A percentile compares a stretch with the other conserved stretches of the same genome.
Conservation (phyloP, 83 land plant species). For the Thuja plicata region DNA sequence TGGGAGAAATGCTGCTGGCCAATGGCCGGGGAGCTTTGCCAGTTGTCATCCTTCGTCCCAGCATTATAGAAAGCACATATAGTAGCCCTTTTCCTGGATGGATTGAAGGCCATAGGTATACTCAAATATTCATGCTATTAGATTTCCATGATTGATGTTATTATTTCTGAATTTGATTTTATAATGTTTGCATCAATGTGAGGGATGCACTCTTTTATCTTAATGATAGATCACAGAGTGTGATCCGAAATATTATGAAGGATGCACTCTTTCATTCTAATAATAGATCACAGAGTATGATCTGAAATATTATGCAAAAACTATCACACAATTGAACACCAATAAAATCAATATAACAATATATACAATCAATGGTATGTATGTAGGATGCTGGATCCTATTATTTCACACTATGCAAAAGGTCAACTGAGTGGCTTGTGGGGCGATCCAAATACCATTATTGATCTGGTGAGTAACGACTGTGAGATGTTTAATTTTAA, state of each 20-base stretch:
- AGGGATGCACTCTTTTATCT: no score
- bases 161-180: no score
- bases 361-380: neutral
- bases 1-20: constrained; percentile 88
- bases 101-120: constrained; percentile 89
- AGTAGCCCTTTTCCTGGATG: constrained; percentile 88
- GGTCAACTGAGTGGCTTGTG: neutral
- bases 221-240: no score
- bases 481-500: no score
- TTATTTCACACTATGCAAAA: neutral
- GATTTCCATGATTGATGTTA: no score
- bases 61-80: constrained; percentile 81
- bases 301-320: no score
- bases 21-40: constrained; percentile 63
- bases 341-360: neutral
- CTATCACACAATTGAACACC: no score
- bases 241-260: no score
- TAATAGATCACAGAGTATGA: no score
- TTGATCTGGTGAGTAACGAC: neutral
- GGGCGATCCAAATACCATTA: neutral
- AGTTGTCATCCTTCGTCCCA: constrained; percentile 77
- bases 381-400: constrained; percentile 37
- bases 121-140: no score
- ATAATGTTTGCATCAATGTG: no score
- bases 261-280: no score